These are phyloP conservation scores for Cordyceps cicadae DNA, from an alignment of 2,329 filamentous ascomycete genomes.

Conservation along the genomic window DNA sequence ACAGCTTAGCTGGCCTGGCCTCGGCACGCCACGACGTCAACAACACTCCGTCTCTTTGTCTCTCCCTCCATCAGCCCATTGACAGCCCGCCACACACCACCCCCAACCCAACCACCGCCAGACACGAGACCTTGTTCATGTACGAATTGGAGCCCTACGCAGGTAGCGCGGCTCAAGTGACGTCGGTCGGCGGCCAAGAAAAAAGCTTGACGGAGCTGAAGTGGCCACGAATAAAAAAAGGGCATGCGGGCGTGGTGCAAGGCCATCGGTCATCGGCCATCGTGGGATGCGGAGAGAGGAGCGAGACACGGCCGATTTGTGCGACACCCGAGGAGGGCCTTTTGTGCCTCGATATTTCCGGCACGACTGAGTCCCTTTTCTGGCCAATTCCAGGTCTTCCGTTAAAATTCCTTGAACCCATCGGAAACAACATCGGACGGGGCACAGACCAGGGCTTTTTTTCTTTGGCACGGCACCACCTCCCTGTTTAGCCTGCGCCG, in stretches of 20 bases:
- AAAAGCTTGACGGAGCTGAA: too few species aligned
- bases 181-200: not conserved
- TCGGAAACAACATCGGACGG: not conserved
- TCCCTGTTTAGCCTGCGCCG: too few species aligned
- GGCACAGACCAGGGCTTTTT: too few species aligned
- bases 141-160: not conserved
- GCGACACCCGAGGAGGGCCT: not conserved
- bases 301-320: not conserved
- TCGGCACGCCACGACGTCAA: not conserved
- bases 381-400: too few species aligned
- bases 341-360: not conserved
- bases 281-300: not conserved
- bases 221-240: too few species aligned
- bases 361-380: too few species aligned
- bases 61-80: not conserved
- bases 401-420: not conserved
- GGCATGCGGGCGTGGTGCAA: not conserved
- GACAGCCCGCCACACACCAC: not conserved
- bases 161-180: constrained; percentile 6
- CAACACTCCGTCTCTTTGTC: not conserved
- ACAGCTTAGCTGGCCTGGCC: not conserved
- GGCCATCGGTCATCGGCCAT: too few species aligned
- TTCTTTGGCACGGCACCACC: too few species aligned
- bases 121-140: not conserved
- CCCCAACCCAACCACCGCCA: not conserved